Evolutionary conservation across 768 basidiomycete genomes (phyloP).

Genomic region (Suillus occidentalis): DNA sequence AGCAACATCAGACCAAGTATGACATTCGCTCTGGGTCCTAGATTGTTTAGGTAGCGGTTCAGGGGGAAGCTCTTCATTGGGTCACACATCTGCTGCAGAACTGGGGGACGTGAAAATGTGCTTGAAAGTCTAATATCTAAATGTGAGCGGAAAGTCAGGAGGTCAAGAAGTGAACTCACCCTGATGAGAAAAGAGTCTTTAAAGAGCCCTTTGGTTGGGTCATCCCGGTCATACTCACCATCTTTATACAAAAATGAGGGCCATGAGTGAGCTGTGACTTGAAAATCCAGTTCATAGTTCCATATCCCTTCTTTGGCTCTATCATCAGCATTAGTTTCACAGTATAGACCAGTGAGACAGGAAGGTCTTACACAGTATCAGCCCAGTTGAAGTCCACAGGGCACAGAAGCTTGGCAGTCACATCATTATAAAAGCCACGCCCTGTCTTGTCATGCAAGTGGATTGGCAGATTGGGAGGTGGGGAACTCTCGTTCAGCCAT

Average conservation of each 20-base stretch:
- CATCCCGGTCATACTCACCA: slow-evolving; percentile 9
- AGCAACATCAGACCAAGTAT: slow-evolving; percentile 12
- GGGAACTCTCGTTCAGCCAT: too few species aligned
- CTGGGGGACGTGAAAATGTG: slow-evolving; percentile 21
- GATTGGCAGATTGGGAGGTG: too few species aligned
- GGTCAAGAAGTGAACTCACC: slow-evolving; percentile 9
- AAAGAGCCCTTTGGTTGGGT: slow-evolving; percentile 19
- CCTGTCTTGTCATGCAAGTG: too few species aligned
- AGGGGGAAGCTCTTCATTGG: not conserved
- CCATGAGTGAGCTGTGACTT: slow-evolving; percentile 19
- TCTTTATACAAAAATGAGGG: slow-evolving; percentile 16
- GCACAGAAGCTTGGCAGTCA: too few species aligned
- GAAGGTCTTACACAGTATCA: too few species aligned
- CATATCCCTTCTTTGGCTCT: slow-evolving; percentile 5
- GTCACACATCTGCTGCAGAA: slow-evolving; percentile 8
- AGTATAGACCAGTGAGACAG: not conserved
- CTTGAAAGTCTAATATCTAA: slow-evolving; percentile 15
- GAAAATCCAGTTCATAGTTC: slow-evolving; percentile 11
- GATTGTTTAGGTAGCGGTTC: not conserved
- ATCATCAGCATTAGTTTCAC: not conserved
- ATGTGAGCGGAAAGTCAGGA: not conserved
- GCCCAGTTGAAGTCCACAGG: too few species aligned
- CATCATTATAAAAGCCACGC: too few species aligned
- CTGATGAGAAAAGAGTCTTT: slow-evolving; percentile 15
- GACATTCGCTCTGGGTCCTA: slow-evolving; percentile 5